Base-by-base conservation (phyloP, 768 basidiomycete species). In the Baorangia bicolor region DNA sequence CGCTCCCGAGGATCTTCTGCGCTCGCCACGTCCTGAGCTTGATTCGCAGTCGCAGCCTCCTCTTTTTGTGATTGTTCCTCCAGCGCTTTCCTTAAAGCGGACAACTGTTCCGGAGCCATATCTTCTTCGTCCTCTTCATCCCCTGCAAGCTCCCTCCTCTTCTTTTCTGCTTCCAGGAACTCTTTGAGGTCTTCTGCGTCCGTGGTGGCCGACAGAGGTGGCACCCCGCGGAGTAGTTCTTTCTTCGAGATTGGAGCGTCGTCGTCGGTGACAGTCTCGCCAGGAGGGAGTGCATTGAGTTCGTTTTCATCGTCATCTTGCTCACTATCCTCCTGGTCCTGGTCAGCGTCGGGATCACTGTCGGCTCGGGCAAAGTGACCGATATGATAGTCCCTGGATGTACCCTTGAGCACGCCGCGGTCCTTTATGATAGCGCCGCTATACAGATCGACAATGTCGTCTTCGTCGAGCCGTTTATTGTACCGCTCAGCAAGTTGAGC, bases 361-460 rank as follows among this genome's bases (percentile, higher is more conserved):
- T 71, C 70, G n/a, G 69, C 60, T 33, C 74, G 74, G 9, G 75
- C 72, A 59, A 87, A 75, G 52, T 74, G 74, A 5, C 88, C 87
- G 62, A 89, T 79, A 12, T 76, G 68, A 59, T 76, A 77, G 34
- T 71, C 75, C 46, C 69, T 69, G 23, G 71, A 64, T 16, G 76
- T 70, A 16, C 64, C 61, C 43, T 82, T 79, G 39, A 88, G 72
- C 4, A 88, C 79, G 2, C 90, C 90, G 55, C 87, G 81, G 68
- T 92, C 87, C 62, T 81, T 83, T 55, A 89, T 74, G 39, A 92
- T 76, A 57, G 80, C 69, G 12, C 78, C 80, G 12, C 82, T 84
- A 51, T 75, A 73, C 3, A 93, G 73, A 64, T 92, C 86, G 31
- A 92, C 76, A 43, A 92, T 85, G 67, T 93, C 90, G 69, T 92